Conservation (phyloP, 1,139 yeast genomes). For the Scheffersomyces segobiensis region DNA sequence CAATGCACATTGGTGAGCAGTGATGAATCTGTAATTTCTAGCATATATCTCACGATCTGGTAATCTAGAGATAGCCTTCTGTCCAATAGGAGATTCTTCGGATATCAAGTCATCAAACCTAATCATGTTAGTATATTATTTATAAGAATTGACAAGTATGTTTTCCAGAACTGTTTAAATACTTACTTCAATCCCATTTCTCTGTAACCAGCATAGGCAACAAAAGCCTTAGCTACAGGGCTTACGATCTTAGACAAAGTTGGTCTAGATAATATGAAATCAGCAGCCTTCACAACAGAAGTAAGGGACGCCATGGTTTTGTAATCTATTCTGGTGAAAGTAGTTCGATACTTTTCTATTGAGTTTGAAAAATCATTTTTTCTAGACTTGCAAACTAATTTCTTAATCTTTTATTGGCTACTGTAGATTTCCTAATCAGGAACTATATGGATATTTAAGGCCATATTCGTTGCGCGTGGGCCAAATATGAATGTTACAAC, state of each 20-base stretch:
- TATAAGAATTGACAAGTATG: background rate
- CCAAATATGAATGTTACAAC: background rate
- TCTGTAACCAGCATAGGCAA: constrained; percentile 85
- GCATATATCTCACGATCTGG: constrained; percentile 84
- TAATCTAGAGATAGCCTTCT: constrained; percentile 85
- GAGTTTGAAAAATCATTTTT: constrained; percentile 7
- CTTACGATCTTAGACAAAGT: constrained; percentile 69
- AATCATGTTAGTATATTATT: constrained; percentile 17
- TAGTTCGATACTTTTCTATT: background rate
- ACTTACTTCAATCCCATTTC: constrained; percentile 78
- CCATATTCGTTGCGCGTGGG: background rate
- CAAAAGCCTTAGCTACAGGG: constrained; percentile 78
- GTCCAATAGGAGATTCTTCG: constrained; percentile 86
- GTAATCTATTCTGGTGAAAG: background rate
- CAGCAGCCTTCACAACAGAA: constrained; percentile 78
- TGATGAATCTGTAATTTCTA: constrained; percentile 86
- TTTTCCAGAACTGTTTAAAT: background rate
- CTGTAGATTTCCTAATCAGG: constrained; percentile 10
- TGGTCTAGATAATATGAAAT: constrained; percentile 80
- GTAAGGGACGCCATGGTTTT: constrained; percentile 68
- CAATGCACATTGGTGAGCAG: constrained; percentile 86
- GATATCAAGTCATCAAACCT: constrained; percentile 80
- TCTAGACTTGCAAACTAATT: constrained; percentile 3
- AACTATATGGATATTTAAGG: background rate
- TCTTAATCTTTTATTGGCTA: constrained; percentile 14